Percentiles rank a stretch among this genome's conserved stretches.
phyloP scores from a whole-genome alignment of 768 basidiomycete genomes.

The Coprinopsis marcescibilis region DNA sequence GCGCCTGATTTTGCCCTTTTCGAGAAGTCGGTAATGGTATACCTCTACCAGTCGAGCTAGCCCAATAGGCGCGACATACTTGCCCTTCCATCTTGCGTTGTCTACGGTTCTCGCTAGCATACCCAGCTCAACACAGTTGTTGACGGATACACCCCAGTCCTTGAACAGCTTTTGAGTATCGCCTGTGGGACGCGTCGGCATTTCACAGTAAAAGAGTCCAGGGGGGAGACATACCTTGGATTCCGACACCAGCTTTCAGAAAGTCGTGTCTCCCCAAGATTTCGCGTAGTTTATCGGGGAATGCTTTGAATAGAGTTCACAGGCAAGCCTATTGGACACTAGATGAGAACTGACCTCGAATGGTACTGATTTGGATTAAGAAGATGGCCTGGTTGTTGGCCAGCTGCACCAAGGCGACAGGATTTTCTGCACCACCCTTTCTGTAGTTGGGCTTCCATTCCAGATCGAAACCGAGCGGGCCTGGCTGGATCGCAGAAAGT shows the following conservation, averaged over 20 bases:
- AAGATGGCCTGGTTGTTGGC: slow-evolving; percentile 50
- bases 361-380: slow-evolving; percentile 60
- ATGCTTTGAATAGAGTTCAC: slow-evolving; percentile 30
- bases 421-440: slow-evolving; percentile 55
- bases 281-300: slow-evolving; percentile 44
- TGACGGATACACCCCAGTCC: slow-evolving; percentile 37
- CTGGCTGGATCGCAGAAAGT: slow-evolving; percentile 22
- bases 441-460: slow-evolving; percentile 69
- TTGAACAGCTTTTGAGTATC: slow-evolving; percentile 63
- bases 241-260: slow-evolving; percentile 67
- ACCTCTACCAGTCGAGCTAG: slow-evolving; percentile 58
- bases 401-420: slow-evolving; percentile 69
- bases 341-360: slow-evolving; percentile 35
- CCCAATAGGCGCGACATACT: slow-evolving; percentile 53
- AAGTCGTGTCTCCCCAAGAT: slow-evolving; percentile 50
- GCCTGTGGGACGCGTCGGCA: slow-evolving; percentile 31
- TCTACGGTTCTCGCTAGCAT: slow-evolving; percentile 68
- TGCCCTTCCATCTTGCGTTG: slow-evolving; percentile 67
- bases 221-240: slow-evolving; percentile 44
- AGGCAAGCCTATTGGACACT: not conserved
- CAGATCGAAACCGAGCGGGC: slow-evolving; percentile 62
- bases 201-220: slow-evolving; percentile 10
- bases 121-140: slow-evolving; percentile 63
- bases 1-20: slow-evolving; percentile 54
- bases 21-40: slow-evolving; percentile 47